Evolutionary conservation across 192 early-diverging fungal species (phyloP).

Genomic region (Pecoramyces ruminantium): DNA sequence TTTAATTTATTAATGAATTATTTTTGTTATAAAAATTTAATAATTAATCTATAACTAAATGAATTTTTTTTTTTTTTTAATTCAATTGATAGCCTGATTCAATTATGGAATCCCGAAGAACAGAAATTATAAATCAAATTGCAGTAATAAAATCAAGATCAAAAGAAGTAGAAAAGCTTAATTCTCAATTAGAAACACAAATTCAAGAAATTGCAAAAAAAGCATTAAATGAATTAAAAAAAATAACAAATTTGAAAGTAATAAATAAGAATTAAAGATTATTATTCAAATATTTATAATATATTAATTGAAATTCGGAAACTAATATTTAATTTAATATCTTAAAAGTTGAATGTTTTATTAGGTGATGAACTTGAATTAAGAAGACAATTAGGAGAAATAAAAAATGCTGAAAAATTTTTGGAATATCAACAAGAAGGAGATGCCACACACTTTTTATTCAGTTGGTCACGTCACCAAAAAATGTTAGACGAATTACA

Average conservation of each 20-base stretch:
- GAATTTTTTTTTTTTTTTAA: too few species aligned
- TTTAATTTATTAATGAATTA: too few species aligned
- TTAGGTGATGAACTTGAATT: constrained; percentile 38
- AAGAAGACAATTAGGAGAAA: constrained; percentile 28
- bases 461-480: constrained; percentile 32
- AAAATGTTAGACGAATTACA: constrained; percentile 23
- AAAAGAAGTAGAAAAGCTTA: constrained; percentile 32
- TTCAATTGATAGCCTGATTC: constrained; percentile 18
- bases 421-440: constrained; percentile 32
- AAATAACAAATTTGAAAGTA: constrained; percentile 25
- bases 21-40: too few species aligned
- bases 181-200: constrained; percentile 15
- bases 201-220: constrained; percentile 32
- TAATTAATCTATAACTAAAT: too few species aligned
- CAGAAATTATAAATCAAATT: constrained; percentile 33
- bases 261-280: too few species aligned
- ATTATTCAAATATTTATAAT: too few species aligned
- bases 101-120: constrained; percentile 18
- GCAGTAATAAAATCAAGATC: constrained; percentile 24
- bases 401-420: constrained; percentile 34
- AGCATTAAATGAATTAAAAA: constrained; percentile 20
- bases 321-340: too few species aligned
- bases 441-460: constrained; percentile 33
- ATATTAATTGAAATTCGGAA: too few species aligned
- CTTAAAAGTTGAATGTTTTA: constrained; percentile 21